Percentiles rank a stretch among this genome's conserved stretches.
These are phyloP conservation scores for Chimonanthus praecox DNA, from an alignment of 164 flowering plant genomes.

Conservation along the genomic window DNA sequence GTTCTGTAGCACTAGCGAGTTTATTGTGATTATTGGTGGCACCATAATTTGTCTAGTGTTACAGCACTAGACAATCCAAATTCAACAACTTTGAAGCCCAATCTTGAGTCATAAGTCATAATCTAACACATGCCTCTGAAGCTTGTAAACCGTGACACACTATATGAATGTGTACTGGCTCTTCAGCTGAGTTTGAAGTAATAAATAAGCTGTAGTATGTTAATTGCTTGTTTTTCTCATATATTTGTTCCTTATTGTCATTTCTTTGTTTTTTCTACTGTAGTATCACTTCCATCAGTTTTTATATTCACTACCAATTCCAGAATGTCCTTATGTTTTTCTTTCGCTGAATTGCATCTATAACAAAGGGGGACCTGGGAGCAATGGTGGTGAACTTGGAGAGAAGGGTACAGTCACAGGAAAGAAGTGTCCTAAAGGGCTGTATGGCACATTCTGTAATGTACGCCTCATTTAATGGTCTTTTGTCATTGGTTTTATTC, in stretches of 20 bases:
- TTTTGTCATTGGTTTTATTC: conserved; percentile 8
- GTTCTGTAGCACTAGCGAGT: no score
- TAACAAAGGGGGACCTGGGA: conserved; percentile 80
- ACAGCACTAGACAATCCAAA: no score
- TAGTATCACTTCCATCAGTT: background rate
- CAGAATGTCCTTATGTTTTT: background rate
- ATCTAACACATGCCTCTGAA: background rate
- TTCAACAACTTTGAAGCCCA: no score
- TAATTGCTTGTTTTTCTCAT: no score
- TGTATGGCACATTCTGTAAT: conserved; percentile 79
- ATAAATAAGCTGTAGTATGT: background rate
- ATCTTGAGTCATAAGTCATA: no score
- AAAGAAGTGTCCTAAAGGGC: conserved; percentile 82
- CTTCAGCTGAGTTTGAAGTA: background rate
- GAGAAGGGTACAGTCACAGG: conserved; percentile 81
- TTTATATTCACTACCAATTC: no score
- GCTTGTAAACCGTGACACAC: background rate
- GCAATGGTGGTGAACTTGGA: conserved; percentile 54
- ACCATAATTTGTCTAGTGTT: no score
- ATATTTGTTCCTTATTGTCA: background rate
- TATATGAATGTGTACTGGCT: background rate
- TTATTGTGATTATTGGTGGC: no score
- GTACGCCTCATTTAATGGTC: conserved; percentile 31
- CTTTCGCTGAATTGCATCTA: conserved; percentile 1
- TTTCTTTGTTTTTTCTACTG: background rate